Conservation (phyloP, 805 yeast species). For the Metschnikowia aberdeeniae region DNA sequence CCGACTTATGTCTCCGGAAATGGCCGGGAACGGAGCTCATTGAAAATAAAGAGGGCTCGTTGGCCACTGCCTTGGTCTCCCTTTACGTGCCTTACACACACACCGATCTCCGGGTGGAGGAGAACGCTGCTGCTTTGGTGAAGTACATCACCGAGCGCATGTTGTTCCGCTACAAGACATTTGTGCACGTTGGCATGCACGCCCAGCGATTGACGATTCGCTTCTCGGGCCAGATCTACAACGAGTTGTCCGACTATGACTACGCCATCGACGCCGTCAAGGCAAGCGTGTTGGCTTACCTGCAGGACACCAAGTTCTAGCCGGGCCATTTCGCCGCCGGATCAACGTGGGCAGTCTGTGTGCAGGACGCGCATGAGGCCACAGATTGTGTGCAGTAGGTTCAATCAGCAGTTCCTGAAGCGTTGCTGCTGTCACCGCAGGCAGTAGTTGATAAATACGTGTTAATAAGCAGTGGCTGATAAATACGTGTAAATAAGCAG, state of each 20-base stretch:
- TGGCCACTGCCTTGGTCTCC: slow-evolving; percentile 42
- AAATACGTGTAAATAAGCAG: too few species aligned
- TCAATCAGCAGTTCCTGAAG: too few species aligned
- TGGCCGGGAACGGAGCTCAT: slow-evolving; percentile 38
- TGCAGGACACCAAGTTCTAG: slow-evolving; percentile 1
- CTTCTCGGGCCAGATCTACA: slow-evolving; percentile 58
- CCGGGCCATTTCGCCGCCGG: too few species aligned
- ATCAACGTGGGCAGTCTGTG: too few species aligned
- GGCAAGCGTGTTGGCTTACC: slow-evolving; percentile 8
- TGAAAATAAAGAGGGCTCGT: slow-evolving; percentile 31
- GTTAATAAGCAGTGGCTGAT: too few species aligned
- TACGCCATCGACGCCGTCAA: slow-evolving; percentile 33
- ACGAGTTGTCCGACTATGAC: slow-evolving; percentile 51
- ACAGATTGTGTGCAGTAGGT: too few species aligned
- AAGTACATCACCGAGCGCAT: slow-evolving; percentile 2
- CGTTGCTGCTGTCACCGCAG: too few species aligned
- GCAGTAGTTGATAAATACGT: too few species aligned
- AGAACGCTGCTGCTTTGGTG: slow-evolving; percentile 3
- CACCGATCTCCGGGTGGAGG: slow-evolving; percentile 5
- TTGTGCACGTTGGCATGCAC: slow-evolving; percentile 44
- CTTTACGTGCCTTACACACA: slow-evolving; percentile 32
- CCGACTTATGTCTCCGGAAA: slow-evolving; percentile 31
- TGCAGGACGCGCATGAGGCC: too few species aligned
- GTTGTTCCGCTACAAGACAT: slow-evolving; percentile 32
- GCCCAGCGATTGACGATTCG: slow-evolving; percentile 33